phyloP scores from a whole-genome alignment of 495 filamentous ascomycete species.

The Aspergillus egyptiacus region DNA sequence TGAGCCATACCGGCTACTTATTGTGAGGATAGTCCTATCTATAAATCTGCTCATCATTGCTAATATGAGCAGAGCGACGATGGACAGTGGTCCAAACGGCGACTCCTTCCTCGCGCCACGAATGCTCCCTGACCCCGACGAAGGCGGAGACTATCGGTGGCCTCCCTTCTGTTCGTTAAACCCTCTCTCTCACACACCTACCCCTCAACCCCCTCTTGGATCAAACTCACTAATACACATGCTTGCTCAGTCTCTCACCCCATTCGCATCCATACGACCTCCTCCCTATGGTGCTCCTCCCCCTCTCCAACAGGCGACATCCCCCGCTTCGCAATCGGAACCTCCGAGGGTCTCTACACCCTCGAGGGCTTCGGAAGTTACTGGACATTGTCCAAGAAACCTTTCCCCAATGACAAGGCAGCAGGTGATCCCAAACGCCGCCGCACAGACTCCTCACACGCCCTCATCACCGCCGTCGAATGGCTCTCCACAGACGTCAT shows the following conservation, averaged over 20 bases:
- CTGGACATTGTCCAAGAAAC: conserved; percentile 32
- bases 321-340: conserved; percentile 37
- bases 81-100: conserved; percentile 35
- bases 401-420: conserved; percentile 21
- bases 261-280: conserved; percentile 25
- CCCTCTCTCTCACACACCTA: not conserved
- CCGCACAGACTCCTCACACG: conserved; percentile 25
- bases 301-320: conserved; percentile 25
- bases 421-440: conserved; percentile 18
- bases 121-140: conserved; percentile 33
- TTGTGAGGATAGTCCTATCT: conserved; percentile 24
- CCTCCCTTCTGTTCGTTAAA: conserved; percentile 25
- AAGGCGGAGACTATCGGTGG: conserved; percentile 30
- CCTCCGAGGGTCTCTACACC: conserved; percentile 37
- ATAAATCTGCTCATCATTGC: conserved; percentile 4
- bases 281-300: conserved; percentile 35
- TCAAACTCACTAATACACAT: not conserved
- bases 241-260: conserved; percentile 24
- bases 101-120: conserved; percentile 32
- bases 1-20: conserved; percentile 36
- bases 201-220: not conserved
- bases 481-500: conserved; percentile 37
- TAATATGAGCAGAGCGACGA: conserved; percentile 31
- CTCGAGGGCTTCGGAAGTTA: conserved; percentile 25
- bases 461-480: conserved; percentile 33